These are phyloP conservation scores for Polyporus tsugae DNA, from an alignment of 1,284 basidiomycete species.

Conservation along the genomic window DNA sequence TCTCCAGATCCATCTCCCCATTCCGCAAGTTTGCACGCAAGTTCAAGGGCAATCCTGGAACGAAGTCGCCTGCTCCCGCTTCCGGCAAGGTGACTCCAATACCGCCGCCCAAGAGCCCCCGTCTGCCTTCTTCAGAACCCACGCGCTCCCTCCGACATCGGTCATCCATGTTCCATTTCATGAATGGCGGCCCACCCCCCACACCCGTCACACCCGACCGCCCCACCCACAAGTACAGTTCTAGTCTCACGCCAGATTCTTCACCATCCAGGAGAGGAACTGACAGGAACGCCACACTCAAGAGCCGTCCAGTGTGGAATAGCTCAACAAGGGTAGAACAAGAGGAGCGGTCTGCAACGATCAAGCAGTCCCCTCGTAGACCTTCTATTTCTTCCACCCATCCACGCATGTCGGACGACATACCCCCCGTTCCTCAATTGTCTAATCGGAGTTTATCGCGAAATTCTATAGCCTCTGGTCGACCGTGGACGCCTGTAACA, in stretches of 20 bases:
- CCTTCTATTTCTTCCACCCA: constrained; percentile 39
- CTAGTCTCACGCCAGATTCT: constrained; percentile 74
- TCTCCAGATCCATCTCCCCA: constrained; percentile 80
- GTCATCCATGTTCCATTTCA: constrained; percentile 64
- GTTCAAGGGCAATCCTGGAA: constrained; percentile 48
- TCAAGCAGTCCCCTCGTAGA: constrained; percentile 55
- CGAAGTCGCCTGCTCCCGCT: constrained; percentile 51
- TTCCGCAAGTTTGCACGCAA: constrained; percentile 78
- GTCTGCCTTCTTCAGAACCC: constrained; percentile 64
- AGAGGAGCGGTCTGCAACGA: constrained; percentile 55
- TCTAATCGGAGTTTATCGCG: constrained; percentile 73
- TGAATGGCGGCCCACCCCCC: constrained; percentile 47
- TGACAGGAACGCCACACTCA: constrained; percentile 52
- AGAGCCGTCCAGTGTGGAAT: constrained; percentile 68
- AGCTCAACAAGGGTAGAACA: constrained; percentile 74
- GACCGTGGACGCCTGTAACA: constrained; percentile 81
- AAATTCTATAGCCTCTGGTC: constrained; percentile 77
- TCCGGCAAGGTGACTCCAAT: constrained; percentile 55
- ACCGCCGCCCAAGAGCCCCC: constrained; percentile 51
- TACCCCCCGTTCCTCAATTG: constrained; percentile 55
- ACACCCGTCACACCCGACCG: constrained; percentile 64
- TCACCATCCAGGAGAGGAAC: constrained; percentile 51
- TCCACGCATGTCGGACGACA: constrained; percentile 47
- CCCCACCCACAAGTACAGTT: constrained; percentile 70
- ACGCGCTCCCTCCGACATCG: constrained; percentile 59